Evolutionary conservation across 2,329 filamentous ascomycete genomes (phyloP).

Genomic region (Alternaria arborescens): DNA sequence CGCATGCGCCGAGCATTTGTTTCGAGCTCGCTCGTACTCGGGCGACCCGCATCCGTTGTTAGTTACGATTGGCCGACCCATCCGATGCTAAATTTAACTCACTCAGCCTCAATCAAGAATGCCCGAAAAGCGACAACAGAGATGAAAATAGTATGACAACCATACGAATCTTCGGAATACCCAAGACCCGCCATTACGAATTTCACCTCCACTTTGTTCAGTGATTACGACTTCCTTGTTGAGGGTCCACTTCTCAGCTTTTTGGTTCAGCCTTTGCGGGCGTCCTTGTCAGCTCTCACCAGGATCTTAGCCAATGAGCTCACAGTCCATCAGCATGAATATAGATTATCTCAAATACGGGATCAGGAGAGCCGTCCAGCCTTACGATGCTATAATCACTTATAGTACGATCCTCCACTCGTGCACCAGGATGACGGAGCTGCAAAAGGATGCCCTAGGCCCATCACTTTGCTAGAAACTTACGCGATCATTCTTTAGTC

Average conservation of each 20-base stretch:
- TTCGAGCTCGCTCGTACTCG: conserved; percentile 11
- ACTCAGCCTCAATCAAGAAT: conserved; percentile 29
- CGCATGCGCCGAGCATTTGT: background rate
- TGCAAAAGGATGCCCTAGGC: conserved; percentile 7
- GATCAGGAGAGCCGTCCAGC: conserved; percentile 14
- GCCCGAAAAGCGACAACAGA: conserved; percentile 11
- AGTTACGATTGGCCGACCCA: conserved; percentile 16
- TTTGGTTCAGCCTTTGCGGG: conserved; percentile 10
- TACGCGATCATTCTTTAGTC: background rate
- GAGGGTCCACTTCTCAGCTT: conserved; percentile 9
- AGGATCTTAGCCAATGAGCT: conserved; percentile 9
- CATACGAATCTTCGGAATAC: background rate
- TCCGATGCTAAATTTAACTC: conserved; percentile 30
- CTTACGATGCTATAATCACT: conserved; percentile 11
- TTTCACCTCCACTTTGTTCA: background rate
- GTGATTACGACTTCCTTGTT: conserved; percentile 6
- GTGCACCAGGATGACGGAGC: conserved; percentile 13
- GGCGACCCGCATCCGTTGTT: conserved; percentile 12
- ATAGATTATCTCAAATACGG: conserved; percentile 10
- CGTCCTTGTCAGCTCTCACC: conserved; percentile 4
- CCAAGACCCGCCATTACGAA: background rate
- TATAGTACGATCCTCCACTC: conserved; percentile 11
- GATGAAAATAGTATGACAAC: conserved; percentile 4
- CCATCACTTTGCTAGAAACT: background rate
- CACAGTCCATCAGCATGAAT: conserved; percentile 16